phyloP scores from a whole-genome alignment of 2,329 filamentous ascomycete genomes.

The Talaromyces sp. region DNA sequence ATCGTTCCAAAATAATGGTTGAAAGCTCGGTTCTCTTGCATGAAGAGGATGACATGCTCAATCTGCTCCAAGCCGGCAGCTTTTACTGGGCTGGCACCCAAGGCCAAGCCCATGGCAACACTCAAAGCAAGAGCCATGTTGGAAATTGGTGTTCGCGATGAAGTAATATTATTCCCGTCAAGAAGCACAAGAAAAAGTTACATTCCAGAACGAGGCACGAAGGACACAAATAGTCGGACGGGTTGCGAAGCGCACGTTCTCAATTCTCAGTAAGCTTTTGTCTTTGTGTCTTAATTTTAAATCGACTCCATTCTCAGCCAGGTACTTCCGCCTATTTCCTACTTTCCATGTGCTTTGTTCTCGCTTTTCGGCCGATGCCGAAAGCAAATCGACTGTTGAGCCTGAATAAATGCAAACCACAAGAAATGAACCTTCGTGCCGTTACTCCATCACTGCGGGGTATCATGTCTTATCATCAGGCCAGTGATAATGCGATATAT shows the following conservation, averaged over 20 bases:
- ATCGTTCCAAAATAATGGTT: constrained; percentile 55
- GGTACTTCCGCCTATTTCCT: neutral
- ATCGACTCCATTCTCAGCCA: neutral
- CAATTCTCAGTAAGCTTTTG: neutral
- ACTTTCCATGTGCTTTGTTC: neutral
- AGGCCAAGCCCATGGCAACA: constrained; percentile 9
- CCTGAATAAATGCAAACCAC: neutral
- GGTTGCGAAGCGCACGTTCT: neutral
- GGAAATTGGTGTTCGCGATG: neutral
- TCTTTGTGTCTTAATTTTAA: neutral
- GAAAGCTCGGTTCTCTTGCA: constrained; percentile 53
- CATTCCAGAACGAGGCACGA: constrained; percentile 6
- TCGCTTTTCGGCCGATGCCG: neutral
- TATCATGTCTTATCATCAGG: neutral
- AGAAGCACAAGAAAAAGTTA: neutral
- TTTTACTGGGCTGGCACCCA: constrained; percentile 17
- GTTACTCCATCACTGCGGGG: constrained; percentile 4
- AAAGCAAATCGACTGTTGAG: neutral
- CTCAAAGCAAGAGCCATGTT: constrained; percentile 15
- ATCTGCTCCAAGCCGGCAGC: constrained; percentile 46
- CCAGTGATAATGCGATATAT: constrained; percentile 10
- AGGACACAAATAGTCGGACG: neutral
- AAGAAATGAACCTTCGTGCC: neutral
- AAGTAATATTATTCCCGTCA: neutral
- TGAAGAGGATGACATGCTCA: constrained; percentile 59